Conservation (phyloP, 2,329 filamentous ascomycete genomes). For the Cordyceps militaris region DNA sequence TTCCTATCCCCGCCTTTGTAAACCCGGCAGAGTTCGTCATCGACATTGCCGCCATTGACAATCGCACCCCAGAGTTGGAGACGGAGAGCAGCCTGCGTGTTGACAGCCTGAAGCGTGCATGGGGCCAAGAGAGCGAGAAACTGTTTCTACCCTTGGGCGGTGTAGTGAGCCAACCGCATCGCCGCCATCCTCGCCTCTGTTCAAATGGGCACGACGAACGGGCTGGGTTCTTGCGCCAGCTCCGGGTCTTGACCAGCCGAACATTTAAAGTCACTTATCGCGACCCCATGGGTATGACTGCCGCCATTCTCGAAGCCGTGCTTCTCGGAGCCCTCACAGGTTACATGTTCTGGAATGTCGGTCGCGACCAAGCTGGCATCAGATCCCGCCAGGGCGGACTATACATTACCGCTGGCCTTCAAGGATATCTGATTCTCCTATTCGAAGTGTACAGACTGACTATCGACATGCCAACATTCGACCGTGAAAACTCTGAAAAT, state of each 20-base stretch:
- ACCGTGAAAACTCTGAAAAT: conserved; percentile 66
- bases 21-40: conserved; percentile 74
- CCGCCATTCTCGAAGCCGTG: conserved; percentile 61
- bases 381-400: conserved; percentile 65
- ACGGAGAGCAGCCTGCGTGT: conserved; percentile 52
- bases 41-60: conserved; percentile 68
- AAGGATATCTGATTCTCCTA: conserved; percentile 69
- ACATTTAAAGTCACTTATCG: conserved; percentile 65
- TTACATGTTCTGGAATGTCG: conserved; percentile 63
- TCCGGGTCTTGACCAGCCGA: conserved; percentile 58
- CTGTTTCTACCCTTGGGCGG: conserved; percentile 19
- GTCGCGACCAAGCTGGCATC: conserved; percentile 61
- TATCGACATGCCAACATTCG: conserved; percentile 67
- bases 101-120: conserved; percentile 51
- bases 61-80: conserved; percentile 60
- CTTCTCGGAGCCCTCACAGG: conserved; percentile 65
- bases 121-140: conserved; percentile 38
- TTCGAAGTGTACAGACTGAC: conserved; percentile 72
- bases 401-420: conserved; percentile 63
- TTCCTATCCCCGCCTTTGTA: conserved; percentile 61
- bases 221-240: conserved; percentile 54
- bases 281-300: conserved; percentile 70
- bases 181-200: conserved; percentile 6
- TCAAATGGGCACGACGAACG: conserved; percentile 27
- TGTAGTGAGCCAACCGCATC: background rate